These are phyloP conservation scores for Coemansia sp. DNA, from an alignment of 192 early-diverging fungal species.

Conservation along the genomic window DNA sequence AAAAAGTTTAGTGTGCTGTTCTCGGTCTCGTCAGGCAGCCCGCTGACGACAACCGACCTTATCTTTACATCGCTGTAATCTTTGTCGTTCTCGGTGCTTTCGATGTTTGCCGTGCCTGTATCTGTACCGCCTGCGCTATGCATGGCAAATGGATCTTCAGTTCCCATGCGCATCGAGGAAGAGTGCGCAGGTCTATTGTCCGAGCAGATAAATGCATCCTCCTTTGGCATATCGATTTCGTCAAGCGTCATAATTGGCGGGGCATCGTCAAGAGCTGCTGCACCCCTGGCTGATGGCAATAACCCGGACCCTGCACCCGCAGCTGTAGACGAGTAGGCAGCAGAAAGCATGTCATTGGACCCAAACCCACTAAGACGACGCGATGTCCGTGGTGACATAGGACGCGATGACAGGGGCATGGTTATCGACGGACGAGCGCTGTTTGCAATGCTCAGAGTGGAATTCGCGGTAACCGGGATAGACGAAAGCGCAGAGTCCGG, in stretches of 20 bases:
- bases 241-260: constrained; percentile 47
- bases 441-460: constrained; percentile 1
- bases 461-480: constrained; percentile 14
- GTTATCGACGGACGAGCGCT: constrained; percentile 10
- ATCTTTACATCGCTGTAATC: constrained; percentile 41
- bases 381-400: constrained; percentile 36
- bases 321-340: constrained; percentile 31
- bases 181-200: neutral
- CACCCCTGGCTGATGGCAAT: constrained; percentile 7
- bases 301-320: neutral
- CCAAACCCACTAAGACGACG: constrained; percentile 53
- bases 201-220: constrained; percentile 7
- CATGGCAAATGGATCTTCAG: constrained; percentile 18
- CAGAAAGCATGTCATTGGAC: constrained; percentile 54
- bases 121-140: constrained; percentile 3
- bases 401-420: constrained; percentile 22
- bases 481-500: constrained; percentile 13
- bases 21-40: constrained; percentile 31
- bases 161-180: neutral
- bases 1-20: constrained; percentile 41
- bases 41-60: constrained; percentile 34
- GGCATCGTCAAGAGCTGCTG: constrained; percentile 41
- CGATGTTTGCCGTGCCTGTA: neutral
- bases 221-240: constrained; percentile 26
- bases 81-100: constrained; percentile 12